A percentile compares a stretch with the other conserved stretches of the same genome.
Evolutionary conservation across 768 basidiomycete species (phyloP).

Genomic region (Lactifluus volemus): DNA sequence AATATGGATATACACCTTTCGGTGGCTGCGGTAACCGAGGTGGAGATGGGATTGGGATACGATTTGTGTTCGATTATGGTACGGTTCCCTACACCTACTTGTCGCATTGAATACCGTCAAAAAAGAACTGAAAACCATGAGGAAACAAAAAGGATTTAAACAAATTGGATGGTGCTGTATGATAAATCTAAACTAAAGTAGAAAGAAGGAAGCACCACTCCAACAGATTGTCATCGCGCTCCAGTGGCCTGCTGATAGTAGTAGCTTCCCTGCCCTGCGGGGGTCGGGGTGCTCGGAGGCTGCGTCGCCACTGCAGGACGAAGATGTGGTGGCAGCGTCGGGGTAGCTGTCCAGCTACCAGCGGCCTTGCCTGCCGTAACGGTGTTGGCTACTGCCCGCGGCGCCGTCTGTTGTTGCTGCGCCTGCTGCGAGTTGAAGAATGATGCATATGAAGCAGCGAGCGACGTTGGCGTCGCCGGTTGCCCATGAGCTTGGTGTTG

Average conservation of each 20-base stretch:
- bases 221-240: slow-evolving; percentile 6
- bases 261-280: slow-evolving; percentile 20
- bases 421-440: slow-evolving; percentile 31
- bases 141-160: not conserved
- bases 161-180: slow-evolving; percentile 3
- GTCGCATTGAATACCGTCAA: not conserved
- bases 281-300: slow-evolving; percentile 20
- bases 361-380: slow-evolving; percentile 29
- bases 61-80: slow-evolving; percentile 4
- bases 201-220: not conserved
- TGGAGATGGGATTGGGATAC: not conserved
- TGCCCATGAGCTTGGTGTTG: slow-evolving; percentile 31
- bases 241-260: slow-evolving; percentile 22
- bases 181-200: slow-evolving; percentile 8
- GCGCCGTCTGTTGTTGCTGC: slow-evolving; percentile 20
- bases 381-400: slow-evolving; percentile 48
- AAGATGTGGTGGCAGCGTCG: slow-evolving; percentile 38
- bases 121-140: not conserved
- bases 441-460: slow-evolving; percentile 33
- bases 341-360: slow-evolving; percentile 23
- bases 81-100: not conserved
- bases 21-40: no score
- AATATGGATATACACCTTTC: not conserved
- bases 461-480: slow-evolving; percentile 24
- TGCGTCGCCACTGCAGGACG: slow-evolving; percentile 20